Evolutionary conservation across 139 green algal species (phyloP).

Genomic region (Monoraphidium neglectum): DNA sequence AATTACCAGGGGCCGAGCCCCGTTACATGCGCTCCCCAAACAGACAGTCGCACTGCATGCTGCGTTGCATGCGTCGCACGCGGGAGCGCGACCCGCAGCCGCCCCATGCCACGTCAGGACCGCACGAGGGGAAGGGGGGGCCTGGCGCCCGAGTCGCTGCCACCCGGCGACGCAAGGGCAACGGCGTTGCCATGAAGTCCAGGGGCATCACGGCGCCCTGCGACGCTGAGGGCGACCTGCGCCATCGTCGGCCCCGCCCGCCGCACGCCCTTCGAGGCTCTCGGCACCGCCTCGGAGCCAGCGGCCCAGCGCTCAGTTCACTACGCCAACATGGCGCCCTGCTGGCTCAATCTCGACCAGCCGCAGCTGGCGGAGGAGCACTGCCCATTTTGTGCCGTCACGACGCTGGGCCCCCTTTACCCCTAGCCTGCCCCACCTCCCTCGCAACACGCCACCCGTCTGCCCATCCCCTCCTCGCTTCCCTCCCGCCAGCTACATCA

Average conservation of each 20-base stretch:
- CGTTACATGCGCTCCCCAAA: no score
- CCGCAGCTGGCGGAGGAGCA: slow-evolving; percentile 52
- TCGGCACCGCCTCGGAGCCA: slow-evolving; percentile 35
- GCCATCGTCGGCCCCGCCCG: no score
- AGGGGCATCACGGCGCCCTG: not conserved
- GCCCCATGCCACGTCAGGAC: no score
- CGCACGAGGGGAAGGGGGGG: no score
- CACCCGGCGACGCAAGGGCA: not conserved
- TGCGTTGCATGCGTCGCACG: no score
- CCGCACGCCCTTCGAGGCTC: not conserved
- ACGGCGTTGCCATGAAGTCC: not conserved
- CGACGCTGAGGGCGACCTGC: not conserved
- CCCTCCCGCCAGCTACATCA: slow-evolving; percentile 55
- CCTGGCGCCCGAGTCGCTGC: no score
- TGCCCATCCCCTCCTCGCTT: not conserved
- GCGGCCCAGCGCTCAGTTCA: slow-evolving; percentile 63
- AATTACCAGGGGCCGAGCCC: slow-evolving; percentile 28
- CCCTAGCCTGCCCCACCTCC: not conserved
- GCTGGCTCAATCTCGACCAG: slow-evolving; percentile 56
- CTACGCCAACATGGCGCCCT: slow-evolving; percentile 74
- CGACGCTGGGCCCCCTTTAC: not conserved
- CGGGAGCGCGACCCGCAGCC: not conserved
- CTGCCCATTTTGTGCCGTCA: slow-evolving; percentile 29
- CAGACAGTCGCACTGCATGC: no score
- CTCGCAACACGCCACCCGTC: not conserved